phyloP scores from a whole-genome alignment of 2,329 filamentous ascomycete species.

The Ophiosphaerella korrae region DNA sequence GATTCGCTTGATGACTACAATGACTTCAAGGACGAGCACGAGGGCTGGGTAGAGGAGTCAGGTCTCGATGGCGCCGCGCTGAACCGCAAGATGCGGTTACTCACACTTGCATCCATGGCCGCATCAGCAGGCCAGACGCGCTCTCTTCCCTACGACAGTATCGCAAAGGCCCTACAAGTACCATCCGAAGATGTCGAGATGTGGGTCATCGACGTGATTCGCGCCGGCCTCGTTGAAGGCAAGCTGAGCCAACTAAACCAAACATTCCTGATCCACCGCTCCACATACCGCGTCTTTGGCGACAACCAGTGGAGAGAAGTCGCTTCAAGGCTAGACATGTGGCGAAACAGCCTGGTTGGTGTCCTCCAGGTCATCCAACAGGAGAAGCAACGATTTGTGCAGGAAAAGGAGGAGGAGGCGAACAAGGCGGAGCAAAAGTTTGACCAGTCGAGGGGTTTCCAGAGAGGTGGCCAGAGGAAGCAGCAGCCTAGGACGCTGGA shows the following conservation, averaged over 20 bases:
- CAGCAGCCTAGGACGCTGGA: constrained; percentile 41
- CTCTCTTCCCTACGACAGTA: constrained; percentile 85
- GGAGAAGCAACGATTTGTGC: constrained; percentile 79
- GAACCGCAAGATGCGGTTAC: constrained; percentile 92
- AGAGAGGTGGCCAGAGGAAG: constrained; percentile 29
- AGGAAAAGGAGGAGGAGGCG: constrained; percentile 77
- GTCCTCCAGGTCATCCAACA: constrained; percentile 78
- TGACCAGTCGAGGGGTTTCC: constrained; percentile 36
- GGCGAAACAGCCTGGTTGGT: constrained; percentile 79
- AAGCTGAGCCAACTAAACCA: constrained; percentile 92
- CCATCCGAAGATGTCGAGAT: constrained; percentile 86
- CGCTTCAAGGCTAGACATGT: constrained; percentile 85
- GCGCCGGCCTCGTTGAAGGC: constrained; percentile 92
- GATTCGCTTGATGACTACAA: constrained; percentile 95
- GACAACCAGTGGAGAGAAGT: constrained; percentile 99
- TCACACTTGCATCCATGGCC: constrained; percentile 89
- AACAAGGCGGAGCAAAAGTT: constrained; percentile 74
- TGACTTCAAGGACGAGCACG: constrained; percentile 91
- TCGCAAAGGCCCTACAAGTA: constrained; percentile 84
- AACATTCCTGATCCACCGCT: constrained; percentile 93
- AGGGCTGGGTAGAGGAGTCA: constrained; percentile 81
- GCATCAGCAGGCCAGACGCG: constrained; percentile 77
- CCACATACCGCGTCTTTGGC: constrained; percentile 94
- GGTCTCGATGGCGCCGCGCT: constrained; percentile 73
- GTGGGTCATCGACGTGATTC: constrained; percentile 99